Base-by-base conservation (phyloP, 805 yeast genomes). In the Metschnikowia baotianmanensis region DNA sequence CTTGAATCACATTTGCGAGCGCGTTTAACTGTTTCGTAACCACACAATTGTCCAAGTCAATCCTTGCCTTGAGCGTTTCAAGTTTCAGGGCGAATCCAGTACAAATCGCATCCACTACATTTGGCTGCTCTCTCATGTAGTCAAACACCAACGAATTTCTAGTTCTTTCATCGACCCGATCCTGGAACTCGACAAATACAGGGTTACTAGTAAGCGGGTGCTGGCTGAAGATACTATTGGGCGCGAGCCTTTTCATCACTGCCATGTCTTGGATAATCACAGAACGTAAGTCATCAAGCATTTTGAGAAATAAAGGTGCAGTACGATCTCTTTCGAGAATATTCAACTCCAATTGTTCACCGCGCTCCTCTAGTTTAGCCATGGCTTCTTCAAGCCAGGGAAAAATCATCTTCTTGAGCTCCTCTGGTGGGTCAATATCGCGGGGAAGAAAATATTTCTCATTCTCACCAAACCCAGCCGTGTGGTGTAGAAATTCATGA, bases 231-330 rank as follows among this genome's bases (percentile, higher is more conserved):
- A 36, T 21, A 6, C 38, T 34, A 8, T 21, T 3, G 4, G 34
- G 30, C 5, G 37, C 19, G 4, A 12, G 3, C 8, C 28, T 26
- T 25, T 19, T n/a, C 30, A 22, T 24, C 23, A 33, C 29, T 5
- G 37, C 42, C 37, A 38, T 33, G 13, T 38, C 42, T 16, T 38
- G 42, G 17, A 38, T 12, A 8, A 38, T 27, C 13, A 38, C 22
- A 8, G 16, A 25, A 6, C 42, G 26, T 24, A 38, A 38, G 10
- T 25, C 25, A 7, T 16, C 16, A 11, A 38, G 42, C 37, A 33
- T 38, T n/a, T 28, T 15, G 18, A 38, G 31, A 26, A 38, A 38
- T 15, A 12, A 4, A 17, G 15, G 11, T 4, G 24, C 18, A 5
- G 32, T 22, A 11, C 21, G 31, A 15, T 37, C 40, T 31, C 24